Conservation (phyloP, 2,329 filamentous ascomycete genomes). For the Metarhizium guizhouense region DNA sequence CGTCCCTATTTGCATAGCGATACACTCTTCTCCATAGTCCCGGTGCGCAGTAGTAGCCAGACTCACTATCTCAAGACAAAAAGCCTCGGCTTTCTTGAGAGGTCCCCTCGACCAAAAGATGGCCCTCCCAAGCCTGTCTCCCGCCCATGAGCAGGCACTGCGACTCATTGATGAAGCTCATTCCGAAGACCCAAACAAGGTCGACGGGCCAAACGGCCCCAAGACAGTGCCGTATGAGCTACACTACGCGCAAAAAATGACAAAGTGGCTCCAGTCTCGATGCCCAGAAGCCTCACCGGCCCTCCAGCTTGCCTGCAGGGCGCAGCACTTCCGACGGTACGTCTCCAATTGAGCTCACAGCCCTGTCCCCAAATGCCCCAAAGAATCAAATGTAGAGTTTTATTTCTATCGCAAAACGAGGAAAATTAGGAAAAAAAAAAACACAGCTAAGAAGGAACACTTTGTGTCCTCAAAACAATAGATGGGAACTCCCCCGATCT, state of each 20-base stretch:
- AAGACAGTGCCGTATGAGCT: slow-evolving; percentile 62
- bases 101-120: background rate
- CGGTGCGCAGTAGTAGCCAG: too few species aligned
- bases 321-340: slow-evolving; percentile 70
- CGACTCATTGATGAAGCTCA: slow-evolving; percentile 61
- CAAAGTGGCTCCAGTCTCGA: slow-evolving; percentile 56
- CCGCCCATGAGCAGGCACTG: slow-evolving; percentile 42
- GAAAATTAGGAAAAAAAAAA: too few species aligned
- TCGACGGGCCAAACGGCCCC: slow-evolving; percentile 33
- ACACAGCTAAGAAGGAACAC: too few species aligned
- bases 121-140: background rate
- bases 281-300: slow-evolving; percentile 53
- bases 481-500: slow-evolving; percentile 71
- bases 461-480: slow-evolving; percentile 11
- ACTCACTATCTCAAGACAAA: background rate
- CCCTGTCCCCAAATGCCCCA: too few species aligned
- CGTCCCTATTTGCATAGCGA: too few species aligned
- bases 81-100: background rate
- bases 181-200: slow-evolving; percentile 24
- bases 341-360: background rate
- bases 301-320: slow-evolving; percentile 68
- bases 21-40: background rate
- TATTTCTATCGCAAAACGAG: too few species aligned
- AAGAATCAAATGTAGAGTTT: too few species aligned
- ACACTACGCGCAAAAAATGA: slow-evolving; percentile 75